Evolutionary conservation across 1,139 yeast genomes (phyloP), one percentile per base, ranked within the genome.

Genomic region (Diutina sp.): DNA sequence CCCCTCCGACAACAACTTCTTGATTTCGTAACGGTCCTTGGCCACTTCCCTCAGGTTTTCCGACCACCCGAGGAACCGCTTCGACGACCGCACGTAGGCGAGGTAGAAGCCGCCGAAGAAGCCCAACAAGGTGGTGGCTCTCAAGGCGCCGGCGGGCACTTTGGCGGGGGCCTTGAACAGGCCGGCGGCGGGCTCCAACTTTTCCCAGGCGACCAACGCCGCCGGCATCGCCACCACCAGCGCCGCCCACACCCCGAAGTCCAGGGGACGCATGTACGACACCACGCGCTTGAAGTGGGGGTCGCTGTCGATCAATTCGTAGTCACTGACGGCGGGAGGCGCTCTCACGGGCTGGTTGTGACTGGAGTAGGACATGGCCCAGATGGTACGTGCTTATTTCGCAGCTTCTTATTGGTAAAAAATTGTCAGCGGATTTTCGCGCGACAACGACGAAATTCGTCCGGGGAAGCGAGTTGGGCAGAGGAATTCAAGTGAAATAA

Each of bases 201-300:
- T 78, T 69, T 87, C 91, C 75, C 87, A 78, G 25, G 78, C 72
- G 58, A 78, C 73, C 61, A 86, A 73, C 25, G 84, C 77, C 52
- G 80, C 70, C 46, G 96, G 95, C 65, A 76, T 70, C 46, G 83
- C 89, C 14, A 80, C 83, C 16, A 81, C 80, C 5, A 89, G 75
- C n/a, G 79, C 77, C 3, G 82, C 90, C 85, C 90, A 83, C 50
- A 74, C 69, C 16, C 75, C 79, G 65, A 80, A 82, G 70, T 89
- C 96, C 11, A 85, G 75, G 25, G 79, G 69, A 67, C 96, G 78
- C 70, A 88, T 82, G 72, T 85, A 89, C 54, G 83, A 74, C 30
- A 89, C 82, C 44, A 89, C 96, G 61, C 89, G 77, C 57, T 69
- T 66, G 70, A 88, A 86, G 62, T 84, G 83, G 51, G 96, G 96